Percentiles rank a stretch among this genome's conserved stretches.
Evolutionary conservation across 192 early-diverging fungal species (phyloP).

Genomic region (Tieghemiomyces parasiticus): DNA sequence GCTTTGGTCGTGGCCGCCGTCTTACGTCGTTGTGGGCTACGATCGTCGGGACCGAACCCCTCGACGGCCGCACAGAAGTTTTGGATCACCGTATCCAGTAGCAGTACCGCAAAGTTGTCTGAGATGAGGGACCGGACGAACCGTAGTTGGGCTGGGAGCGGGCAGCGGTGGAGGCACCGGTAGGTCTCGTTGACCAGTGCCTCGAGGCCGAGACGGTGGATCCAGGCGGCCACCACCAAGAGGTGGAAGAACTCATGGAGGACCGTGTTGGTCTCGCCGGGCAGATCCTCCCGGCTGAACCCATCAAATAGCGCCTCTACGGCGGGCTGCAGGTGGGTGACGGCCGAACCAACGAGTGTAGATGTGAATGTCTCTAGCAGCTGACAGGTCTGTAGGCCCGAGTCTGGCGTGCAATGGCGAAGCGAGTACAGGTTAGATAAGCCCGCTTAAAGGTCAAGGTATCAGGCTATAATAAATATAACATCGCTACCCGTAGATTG

Average conservation of each 20-base stretch:
- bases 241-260: not conserved
- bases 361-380: not conserved
- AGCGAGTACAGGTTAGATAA: not conserved
- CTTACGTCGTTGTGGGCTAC: too few species aligned
- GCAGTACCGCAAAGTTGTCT: not conserved
- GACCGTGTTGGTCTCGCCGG: not conserved
- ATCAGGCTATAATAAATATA: not conserved
- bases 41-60: too few species aligned
- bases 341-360: not conserved
- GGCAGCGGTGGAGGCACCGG: not conserved
- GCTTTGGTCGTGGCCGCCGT: too few species aligned
- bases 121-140: not conserved
- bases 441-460: not conserved
- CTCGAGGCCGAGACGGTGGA: not conserved
- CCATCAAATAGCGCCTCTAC: not conserved
- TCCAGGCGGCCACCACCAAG: not conserved
- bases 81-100: constrained; percentile 1
- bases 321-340: not conserved
- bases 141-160: not conserved
- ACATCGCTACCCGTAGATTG: not conserved
- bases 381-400: not conserved
- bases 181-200: not conserved
- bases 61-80: not conserved
- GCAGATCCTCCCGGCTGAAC: not conserved
- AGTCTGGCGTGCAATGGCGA: not conserved